Base-by-base conservation (phyloP, 768 basidiomycete genomes). In the Leucocoprinus sp. region DNA sequence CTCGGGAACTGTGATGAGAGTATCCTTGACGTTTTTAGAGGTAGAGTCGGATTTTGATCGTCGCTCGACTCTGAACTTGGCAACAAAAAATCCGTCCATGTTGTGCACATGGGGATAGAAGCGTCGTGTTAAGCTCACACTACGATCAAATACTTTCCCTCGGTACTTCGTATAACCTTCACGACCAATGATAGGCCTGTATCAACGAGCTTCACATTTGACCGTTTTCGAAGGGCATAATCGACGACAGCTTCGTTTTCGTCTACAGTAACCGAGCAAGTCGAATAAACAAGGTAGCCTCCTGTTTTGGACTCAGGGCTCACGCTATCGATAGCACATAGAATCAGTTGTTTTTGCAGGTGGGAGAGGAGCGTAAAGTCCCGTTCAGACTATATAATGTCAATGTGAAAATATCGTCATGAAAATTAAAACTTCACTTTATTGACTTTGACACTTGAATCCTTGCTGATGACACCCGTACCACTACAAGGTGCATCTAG, bases 81-180 rank as follows among this genome's bases (percentile, higher is more conserved):
- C 95, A 45, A 98, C 93, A 63, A 76, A 99, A 75, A 99, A 99
- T 4, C 96, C 96, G 61, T 99, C 96, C 93, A 98, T 96, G 65
- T 99, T 99, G 67, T 97, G 93, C 55, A 96, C 93, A 64, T 97
- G 93, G 12, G 93, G 89, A 60, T 93, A 95, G 63, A 92, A 95
- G 50, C 96, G 71, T 54, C 92, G 70, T 15, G 96, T 96, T 52
- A 95, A 64, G 51, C 69, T 73, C 56, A 99, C 61, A 52, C 76
- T 85, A 26, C 84, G 72, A 60, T 82, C 73, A 67, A 98, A 98
- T 23, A 65, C 75, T 74, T 93, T 98, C 17, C 95, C 96, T 42
- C 91, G 81, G 69, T 82, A 98, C 50, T 75, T 78, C 24, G 82
- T 87, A 66, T 84, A 97, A 5, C 96, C 96, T 60, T 90, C 86